Base-by-base conservation (phyloP, 768 basidiomycete species). In the Leucosporidium scottii region DNA sequence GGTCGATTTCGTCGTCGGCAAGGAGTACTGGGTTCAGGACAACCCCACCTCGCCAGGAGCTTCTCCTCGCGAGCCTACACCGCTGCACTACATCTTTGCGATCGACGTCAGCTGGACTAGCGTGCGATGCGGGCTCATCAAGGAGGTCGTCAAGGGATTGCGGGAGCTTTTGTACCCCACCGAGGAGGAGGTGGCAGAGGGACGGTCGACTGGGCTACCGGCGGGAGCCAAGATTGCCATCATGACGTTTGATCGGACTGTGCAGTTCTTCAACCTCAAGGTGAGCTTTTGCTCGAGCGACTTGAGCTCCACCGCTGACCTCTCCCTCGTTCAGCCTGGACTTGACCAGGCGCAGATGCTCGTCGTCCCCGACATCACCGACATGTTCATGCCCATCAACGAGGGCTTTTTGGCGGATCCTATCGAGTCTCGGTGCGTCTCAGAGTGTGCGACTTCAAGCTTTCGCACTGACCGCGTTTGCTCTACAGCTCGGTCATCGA, bases 241-340 rank as follows among this genome's bases (percentile, higher is more conserved):
- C 70, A 66, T 97, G 30, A 90, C 92, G 0, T 96, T 87, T 75
- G 91, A 94, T 75, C 77, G 81, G 58, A 81, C 84, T 1, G 78
- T 98, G 36, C 90, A 96, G 73, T 93, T 96, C 77, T 91, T 91
- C 78, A 86, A 93, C 76, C 81, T 98, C 68, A 85, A 87, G 75
- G 94, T 81, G 68, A 71, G 79, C 69, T 4, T 5, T 23, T 39
- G n/a, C 21, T 60, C 49, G 34, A 34, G 34, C 39, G 17, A 15
- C 15, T 20, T 49, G 27, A 51, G 1, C 53, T 28, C 3, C 54
- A 30, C 1, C 47, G 28, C 61, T 21, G 28, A 28, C 4, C 36
- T 20, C 39, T 23, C 23, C 15, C n/a, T 23, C 39, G 1, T 17
- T 31, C 66, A 83, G 82, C 79, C 81, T 74, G 80, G 83, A 76